Evolutionary conservation across 768 basidiomycete species (phyloP).

Genomic region (Naganishia randhawae): DNA sequence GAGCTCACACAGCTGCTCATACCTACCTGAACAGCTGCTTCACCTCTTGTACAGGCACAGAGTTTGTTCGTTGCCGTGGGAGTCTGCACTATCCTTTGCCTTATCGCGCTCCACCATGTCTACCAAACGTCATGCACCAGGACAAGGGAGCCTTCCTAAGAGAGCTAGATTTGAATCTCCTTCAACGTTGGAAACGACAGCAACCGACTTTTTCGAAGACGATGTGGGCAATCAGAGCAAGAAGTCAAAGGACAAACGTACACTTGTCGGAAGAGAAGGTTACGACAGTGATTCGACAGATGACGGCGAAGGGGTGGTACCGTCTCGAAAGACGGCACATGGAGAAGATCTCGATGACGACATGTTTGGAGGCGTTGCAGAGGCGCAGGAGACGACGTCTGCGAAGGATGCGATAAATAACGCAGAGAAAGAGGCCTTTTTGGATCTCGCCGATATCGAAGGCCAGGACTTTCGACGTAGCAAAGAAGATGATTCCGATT

Average conservation of each 20-base stretch:
- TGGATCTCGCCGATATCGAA: conserved; percentile 90
- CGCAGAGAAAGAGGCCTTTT: conserved; percentile 59
- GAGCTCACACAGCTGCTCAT: not conserved
- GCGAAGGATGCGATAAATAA: conserved; percentile 49
- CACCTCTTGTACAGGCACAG: too few relatives aligned
- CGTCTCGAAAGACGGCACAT: conserved; percentile 59
- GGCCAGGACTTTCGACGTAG: conserved; percentile 75
- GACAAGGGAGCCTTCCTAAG: conserved; percentile 29
- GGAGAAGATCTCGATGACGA: conserved; percentile 63
- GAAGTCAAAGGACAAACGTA: conserved; percentile 57
- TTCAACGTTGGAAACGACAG: conserved; percentile 28
- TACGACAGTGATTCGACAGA: conserved; percentile 63
- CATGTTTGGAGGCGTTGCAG: conserved; percentile 71
- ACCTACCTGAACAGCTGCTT: not conserved
- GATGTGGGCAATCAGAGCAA: conserved; percentile 40
- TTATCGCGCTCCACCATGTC: conserved; percentile 34
- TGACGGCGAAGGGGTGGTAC: conserved; percentile 71
- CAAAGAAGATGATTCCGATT: conserved; percentile 57
- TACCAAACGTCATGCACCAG: conserved; percentile 31
- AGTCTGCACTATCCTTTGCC: too few relatives aligned
- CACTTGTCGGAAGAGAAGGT: conserved; percentile 71
- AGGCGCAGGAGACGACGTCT: conserved; percentile 53
- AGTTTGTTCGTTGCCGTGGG: too few relatives aligned
- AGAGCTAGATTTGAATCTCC: conserved; percentile 41
- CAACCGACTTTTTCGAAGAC: conserved; percentile 40